Percentiles rank a stretch among this genome's conserved stretches.
phyloP scores from a whole-genome alignment of 2,329 filamentous ascomycete genomes.

The Fusarium decemcellulare region DNA sequence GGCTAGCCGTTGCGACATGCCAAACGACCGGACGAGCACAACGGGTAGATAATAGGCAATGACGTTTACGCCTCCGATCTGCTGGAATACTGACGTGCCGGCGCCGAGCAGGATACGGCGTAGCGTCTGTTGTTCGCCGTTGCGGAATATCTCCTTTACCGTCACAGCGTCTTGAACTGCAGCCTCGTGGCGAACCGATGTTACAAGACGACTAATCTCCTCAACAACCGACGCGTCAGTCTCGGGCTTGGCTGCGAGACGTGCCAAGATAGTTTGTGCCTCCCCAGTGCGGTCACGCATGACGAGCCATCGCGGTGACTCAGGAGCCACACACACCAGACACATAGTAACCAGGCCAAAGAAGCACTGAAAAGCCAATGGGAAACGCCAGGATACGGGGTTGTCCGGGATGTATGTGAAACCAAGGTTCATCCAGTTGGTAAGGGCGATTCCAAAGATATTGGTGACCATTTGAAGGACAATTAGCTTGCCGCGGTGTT shows the following conservation, averaged over 20 bases:
- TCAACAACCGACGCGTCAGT: not conserved
- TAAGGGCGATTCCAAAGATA: not conserved
- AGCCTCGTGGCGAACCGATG: not conserved
- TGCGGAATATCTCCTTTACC: not conserved
- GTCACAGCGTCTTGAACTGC: not conserved
- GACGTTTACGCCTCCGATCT: not conserved
- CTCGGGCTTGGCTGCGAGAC: not conserved
- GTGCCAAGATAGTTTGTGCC: not conserved
- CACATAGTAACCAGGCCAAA: not conserved
- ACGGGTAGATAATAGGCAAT: not conserved
- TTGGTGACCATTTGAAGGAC: not conserved
- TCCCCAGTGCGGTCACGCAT: not conserved
- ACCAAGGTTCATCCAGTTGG: not conserved
- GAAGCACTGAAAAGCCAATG: conserved; percentile 3
- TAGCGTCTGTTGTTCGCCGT: not conserved
- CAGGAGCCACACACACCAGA: not conserved
- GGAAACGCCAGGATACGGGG: conserved; percentile 1
- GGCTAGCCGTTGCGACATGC: not conserved
- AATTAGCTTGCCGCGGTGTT: conserved; percentile 2
- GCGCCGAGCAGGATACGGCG: not conserved
- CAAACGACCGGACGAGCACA: not conserved
- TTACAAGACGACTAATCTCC: not conserved
- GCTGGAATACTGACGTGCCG: not conserved
- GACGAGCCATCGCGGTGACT: conserved; percentile 12
- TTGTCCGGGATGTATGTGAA: not conserved